Percentiles rank a stretch among this genome's conserved stretches.
These are phyloP conservation scores for Eutrema japonicum DNA, from an alignment of 345 rosid species.

Conservation along the genomic window DNA sequence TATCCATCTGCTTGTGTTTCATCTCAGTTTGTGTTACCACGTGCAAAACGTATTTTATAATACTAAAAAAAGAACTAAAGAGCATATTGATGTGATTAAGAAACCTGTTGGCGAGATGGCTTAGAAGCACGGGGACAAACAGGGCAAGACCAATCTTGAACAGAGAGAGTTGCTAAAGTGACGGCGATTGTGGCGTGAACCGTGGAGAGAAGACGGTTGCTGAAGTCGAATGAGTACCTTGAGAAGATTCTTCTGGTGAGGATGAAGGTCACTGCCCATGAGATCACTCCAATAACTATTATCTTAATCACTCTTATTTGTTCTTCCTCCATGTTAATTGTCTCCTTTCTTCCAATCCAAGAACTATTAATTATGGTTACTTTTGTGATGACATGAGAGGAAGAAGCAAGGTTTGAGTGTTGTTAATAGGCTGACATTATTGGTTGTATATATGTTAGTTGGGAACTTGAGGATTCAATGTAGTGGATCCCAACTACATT, in stretches of 20 bases:
- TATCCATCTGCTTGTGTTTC: slow-evolving; percentile 53
- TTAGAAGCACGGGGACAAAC: slow-evolving; percentile 69
- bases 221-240: slow-evolving; percentile 63
- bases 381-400: slow-evolving; percentile 6
- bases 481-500: slow-evolving; percentile 34
- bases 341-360: not conserved
- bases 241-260: slow-evolving; percentile 51
- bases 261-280: slow-evolving; percentile 60
- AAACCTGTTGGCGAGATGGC: slow-evolving; percentile 55
- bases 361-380: not conserved
- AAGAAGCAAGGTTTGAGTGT: slow-evolving; percentile 3
- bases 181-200: slow-evolving; percentile 67
- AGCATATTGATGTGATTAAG: not conserved
- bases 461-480: slow-evolving; percentile 37
- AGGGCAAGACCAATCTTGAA: slow-evolving; percentile 80
- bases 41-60: not conserved
- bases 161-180: slow-evolving; percentile 62
- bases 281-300: slow-evolving; percentile 51
- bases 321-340: slow-evolving; percentile 53
- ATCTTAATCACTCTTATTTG: slow-evolving; percentile 34
- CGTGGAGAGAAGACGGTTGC: slow-evolving; percentile 75
- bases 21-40: slow-evolving; percentile 12
- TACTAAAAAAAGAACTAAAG: too few relatives aligned
- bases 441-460: slow-evolving; percentile 28
- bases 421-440: slow-evolving; percentile 29